Evolutionary conservation across 2,329 filamentous ascomycete species (phyloP), one percentile per base, ranked within the genome.

Genomic region (Epichloe coenophiala): DNA sequence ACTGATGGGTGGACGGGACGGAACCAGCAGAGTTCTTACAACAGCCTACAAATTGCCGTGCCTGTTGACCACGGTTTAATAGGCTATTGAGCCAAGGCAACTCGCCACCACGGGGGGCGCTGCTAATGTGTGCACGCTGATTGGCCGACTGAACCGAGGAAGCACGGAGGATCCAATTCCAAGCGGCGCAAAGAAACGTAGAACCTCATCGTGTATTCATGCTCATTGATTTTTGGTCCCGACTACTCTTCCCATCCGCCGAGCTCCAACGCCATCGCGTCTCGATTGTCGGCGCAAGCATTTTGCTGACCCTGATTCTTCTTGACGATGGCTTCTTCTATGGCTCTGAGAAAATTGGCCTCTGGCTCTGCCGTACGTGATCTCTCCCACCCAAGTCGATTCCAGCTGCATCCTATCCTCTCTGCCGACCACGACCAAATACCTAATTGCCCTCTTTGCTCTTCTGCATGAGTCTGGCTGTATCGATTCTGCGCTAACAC

Each of bases 341-440:
- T 81, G 72, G 77, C 77, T 65, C 71, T 81, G 74, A 77, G 78
- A 68, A 77, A 76, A 67, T 68, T 82, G 63, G 71, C 74, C 64
- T 65, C 72, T 62, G 71, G 71, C 65, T 70, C 77, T 69, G 67
- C 76, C 60, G 78, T 81, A 64, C 65, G 78, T 76, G 21, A 43
- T 19, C 37, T 41, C 43, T 5, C 31, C 35, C 17, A 23, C 38
- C 17, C n/a, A 37, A 12, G 21, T 17, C 19, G 5, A 9, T 41
- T 21, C 11, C 13, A 35, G 31, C 7, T n/a, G n/a, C 8, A 13
- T 35, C 39, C 37, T 13, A 23, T 33, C 19, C 8, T 15, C 12
- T 36, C n/a, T 49, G 27, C 27, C 47, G 35, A 23, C 33, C 27
- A 23, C 21, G 23, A 19, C 45, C 3, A 17, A 6, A 19, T 8